Conservation (phyloP, 1,284 basidiomycete genomes). For the Retiboletus flavoniger region DNA sequence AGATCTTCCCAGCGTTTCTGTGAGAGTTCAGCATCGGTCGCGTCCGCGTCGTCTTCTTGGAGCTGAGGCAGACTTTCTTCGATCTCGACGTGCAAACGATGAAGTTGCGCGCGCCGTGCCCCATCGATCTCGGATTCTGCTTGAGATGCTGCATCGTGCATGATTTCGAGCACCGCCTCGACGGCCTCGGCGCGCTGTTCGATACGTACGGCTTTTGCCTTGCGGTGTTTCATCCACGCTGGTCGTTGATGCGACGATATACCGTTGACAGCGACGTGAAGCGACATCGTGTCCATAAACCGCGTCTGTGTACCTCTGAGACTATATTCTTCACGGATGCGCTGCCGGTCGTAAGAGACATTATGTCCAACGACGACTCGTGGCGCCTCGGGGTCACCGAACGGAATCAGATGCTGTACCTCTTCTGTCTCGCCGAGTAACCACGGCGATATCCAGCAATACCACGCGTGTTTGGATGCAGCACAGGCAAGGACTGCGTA, state of each 20-base stretch:
- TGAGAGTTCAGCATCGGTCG: constrained; percentile 39
- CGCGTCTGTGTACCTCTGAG: constrained; percentile 70
- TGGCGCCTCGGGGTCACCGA: constrained; percentile 53
- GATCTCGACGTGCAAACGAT: constrained; percentile 46
- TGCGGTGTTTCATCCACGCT: constrained; percentile 85
- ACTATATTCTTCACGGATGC: constrained; percentile 84
- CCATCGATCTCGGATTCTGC: constrained; percentile 41
- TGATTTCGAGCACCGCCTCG: constrained; percentile 51
- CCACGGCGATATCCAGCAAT: constrained; percentile 88
- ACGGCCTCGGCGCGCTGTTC: constrained; percentile 59
- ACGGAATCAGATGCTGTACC: constrained; percentile 73
- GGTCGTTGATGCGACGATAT: constrained; percentile 95
- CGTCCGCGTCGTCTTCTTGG: constrained; percentile 39
- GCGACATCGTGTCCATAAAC: constrained; percentile 92
- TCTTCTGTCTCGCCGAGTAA: constrained; percentile 29
- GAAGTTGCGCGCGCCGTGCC: constrained; percentile 40
- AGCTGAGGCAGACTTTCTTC: constrained; percentile 45
- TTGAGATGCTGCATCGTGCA: constrained; percentile 48
- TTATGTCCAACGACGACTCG: constrained; percentile 79
- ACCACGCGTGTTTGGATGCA: constrained; percentile 84
- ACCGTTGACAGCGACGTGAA: constrained; percentile 93
- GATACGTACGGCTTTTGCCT: constrained; percentile 53
- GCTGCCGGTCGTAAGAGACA: constrained; percentile 89
- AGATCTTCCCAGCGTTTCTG: constrained; percentile 87
- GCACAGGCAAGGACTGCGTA: constrained; percentile 92